These are phyloP conservation scores for Aspergillus ochraceus DNA, from an alignment of 2,329 filamentous ascomycete species.

Conservation along the genomic window DNA sequence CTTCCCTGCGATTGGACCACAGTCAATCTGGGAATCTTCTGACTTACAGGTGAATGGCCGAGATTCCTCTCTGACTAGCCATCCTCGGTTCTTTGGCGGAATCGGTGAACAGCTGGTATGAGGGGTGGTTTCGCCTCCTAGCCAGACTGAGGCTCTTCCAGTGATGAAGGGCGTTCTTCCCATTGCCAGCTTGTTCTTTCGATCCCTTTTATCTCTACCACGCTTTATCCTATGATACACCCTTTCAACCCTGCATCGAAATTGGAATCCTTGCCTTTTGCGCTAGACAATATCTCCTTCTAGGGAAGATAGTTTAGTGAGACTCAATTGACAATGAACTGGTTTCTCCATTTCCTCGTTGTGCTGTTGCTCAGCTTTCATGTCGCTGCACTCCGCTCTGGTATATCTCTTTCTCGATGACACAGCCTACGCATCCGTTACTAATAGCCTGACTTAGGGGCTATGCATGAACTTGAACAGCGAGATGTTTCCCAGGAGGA, in stretches of 20 bases:
- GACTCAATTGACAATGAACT: conserved; percentile 15
- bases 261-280: not conserved
- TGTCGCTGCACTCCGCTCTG: conserved; percentile 23
- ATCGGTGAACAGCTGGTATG: not conserved
- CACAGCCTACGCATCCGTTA: not conserved
- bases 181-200: not conserved
- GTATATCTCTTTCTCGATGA: conserved; percentile 16
- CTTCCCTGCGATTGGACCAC: not conserved
- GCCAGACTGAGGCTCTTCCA: not conserved
- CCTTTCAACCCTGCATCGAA: too few species aligned
- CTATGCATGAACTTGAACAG: conserved; percentile 18
- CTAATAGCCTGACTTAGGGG: conserved; percentile 18
- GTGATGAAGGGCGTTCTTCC: not conserved
- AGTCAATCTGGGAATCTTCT: not conserved
- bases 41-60: not conserved
- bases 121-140: not conserved
- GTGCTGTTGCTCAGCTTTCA: conserved; percentile 19
- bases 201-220: not conserved
- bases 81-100: not conserved
- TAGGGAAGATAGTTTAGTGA: not conserved
- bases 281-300: not conserved
- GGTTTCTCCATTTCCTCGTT: conserved; percentile 20
- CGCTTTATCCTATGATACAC: not conserved
- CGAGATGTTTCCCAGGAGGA: conserved; percentile 38
- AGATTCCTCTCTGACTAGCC: not conserved